Percentiles rank a stretch among this genome's conserved stretches.
Evolutionary conservation across 306 rosid genomes (phyloP).

Genomic region (Casuarina equisetifolia): DNA sequence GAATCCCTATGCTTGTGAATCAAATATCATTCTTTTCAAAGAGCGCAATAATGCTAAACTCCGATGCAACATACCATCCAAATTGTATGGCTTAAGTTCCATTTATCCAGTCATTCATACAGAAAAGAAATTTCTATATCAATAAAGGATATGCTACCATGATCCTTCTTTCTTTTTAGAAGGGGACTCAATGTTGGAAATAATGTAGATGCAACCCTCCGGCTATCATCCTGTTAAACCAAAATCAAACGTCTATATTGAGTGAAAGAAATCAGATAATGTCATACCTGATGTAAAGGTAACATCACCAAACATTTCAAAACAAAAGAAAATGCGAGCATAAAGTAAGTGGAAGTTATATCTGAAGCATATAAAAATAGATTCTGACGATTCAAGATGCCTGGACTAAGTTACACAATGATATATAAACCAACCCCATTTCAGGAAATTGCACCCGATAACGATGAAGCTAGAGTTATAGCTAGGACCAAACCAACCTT

Average conservation of each 20-base stretch:
- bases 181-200: constrained; percentile 72
- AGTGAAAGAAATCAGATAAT: constrained; percentile 14
- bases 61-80: neutral
- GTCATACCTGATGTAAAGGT: neutral
- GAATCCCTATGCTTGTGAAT: neutral
- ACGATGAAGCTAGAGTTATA: constrained; percentile 11
- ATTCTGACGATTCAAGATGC: neutral
- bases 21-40: neutral
- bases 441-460: neutral
- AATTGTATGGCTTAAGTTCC: constrained; percentile 6
- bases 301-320: neutral
- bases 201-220: constrained; percentile 70
- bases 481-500: constrained; percentile 57
- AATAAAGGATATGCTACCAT: constrained; percentile 48
- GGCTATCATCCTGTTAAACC: constrained; percentile 74
- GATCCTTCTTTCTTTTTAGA: constrained; percentile 78
- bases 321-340: neutral
- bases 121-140: neutral
- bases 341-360: neutral
- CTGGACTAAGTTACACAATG: neutral
- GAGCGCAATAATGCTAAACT: neutral
- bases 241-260: constrained; percentile 23
- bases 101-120: neutral
- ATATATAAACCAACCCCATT: neutral
- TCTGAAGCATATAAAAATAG: neutral